Base-by-base conservation (phyloP, 352 stramenopile species). In the Achlya hypogyna region DNA sequence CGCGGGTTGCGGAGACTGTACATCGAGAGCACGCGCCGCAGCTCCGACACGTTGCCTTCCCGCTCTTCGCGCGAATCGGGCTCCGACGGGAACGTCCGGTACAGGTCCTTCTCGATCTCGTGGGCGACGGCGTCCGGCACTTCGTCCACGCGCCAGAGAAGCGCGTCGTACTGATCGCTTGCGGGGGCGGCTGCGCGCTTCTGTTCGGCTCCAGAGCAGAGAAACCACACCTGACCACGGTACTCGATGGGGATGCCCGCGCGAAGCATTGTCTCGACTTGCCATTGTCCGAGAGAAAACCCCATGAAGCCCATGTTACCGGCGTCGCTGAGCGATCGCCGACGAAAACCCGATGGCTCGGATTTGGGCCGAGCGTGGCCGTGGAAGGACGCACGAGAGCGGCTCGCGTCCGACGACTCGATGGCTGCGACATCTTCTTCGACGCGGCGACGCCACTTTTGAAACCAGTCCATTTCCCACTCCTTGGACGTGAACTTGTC, bases 21-120 rank as follows among this genome's bases (percentile, higher is more conserved):
- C 20, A 89, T 87, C 68, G 91, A 81, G 2, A 96, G 66, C 25
- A 96, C 75, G 16, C 87, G 80, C 27, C 84, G 78, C 34, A 96
- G 72, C 54, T 93, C 84, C 1, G 66, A 70, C 63, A 83, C 84
- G 51, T 63, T 81, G 38, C 74, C 75, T 1, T 65, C 62, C 3
- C 75, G 74, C 31, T 74, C 29, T 16, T 72, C 63, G 14, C 45
- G 45, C 62, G 69, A 69, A 29, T 66, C 49, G 38, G 70, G 43
- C 71, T 70, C 1, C 52, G 72, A 54, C 4, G 84, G 83, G 59
- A 95, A 96, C 18, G 84, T 96, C 23, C 86, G 72, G 12, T 87
- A 84, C 59, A 96, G 49, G 70, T 96, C 88, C 63, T 96, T 96
- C 71, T 95, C 88, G 51, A 96, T 95, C 63, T 96, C 88, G 72